These are phyloP conservation scores for Ceratobasidium papillatum DNA, from an alignment of 1,284 basidiomycete genomes.

Conservation along the genomic window DNA sequence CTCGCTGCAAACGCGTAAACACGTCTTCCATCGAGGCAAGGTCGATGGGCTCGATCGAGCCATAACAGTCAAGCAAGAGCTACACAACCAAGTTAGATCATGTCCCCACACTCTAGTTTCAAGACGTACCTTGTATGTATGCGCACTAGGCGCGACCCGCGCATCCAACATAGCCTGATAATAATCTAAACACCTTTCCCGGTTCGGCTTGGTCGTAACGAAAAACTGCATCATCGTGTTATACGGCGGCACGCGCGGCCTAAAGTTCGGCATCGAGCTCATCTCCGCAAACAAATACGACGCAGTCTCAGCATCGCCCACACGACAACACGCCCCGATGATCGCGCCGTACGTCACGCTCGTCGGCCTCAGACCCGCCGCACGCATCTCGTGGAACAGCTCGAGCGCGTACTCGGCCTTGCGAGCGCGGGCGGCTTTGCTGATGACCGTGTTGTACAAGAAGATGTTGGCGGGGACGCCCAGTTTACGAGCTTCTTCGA, in stretches of 20 bases:
- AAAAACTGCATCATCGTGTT: conserved; percentile 99
- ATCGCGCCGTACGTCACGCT: conserved; percentile 96
- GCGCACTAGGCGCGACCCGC: conserved; percentile 77
- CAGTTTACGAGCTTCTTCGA: conserved; percentile 76
- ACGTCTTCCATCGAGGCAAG: conserved; percentile 76
- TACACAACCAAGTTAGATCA: conserved; percentile 49
- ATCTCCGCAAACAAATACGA: conserved; percentile 89
- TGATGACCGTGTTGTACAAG: conserved; percentile 96
- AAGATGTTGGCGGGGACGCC: conserved; percentile 82
- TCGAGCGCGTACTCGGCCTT: conserved; percentile 89
- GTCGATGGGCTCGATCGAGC: conserved; percentile 85
- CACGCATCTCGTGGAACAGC: conserved; percentile 87
- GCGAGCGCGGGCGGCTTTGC: conserved; percentile 89
- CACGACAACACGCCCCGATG: conserved; percentile 92
- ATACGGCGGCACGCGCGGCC: conserved; percentile 89
- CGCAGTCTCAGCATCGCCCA: conserved; percentile 87
- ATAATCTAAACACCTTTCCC: conserved; percentile 79
- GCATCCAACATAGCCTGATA: conserved; percentile 74
- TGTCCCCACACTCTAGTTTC: background rate
- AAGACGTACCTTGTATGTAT: conserved; percentile 87
- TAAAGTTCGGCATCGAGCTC: conserved; percentile 76
- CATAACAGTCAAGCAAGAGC: conserved; percentile 92
- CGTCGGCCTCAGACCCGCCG: conserved; percentile 69
- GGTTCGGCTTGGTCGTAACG: conserved; percentile 87
- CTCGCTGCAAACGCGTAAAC: conserved; percentile 68